Evolutionary conservation across 176 grass and related monocot genomes (phyloP), one percentile per base, ranked within the genome.

Genomic region (Puccinellia tenuiflora): DNA sequence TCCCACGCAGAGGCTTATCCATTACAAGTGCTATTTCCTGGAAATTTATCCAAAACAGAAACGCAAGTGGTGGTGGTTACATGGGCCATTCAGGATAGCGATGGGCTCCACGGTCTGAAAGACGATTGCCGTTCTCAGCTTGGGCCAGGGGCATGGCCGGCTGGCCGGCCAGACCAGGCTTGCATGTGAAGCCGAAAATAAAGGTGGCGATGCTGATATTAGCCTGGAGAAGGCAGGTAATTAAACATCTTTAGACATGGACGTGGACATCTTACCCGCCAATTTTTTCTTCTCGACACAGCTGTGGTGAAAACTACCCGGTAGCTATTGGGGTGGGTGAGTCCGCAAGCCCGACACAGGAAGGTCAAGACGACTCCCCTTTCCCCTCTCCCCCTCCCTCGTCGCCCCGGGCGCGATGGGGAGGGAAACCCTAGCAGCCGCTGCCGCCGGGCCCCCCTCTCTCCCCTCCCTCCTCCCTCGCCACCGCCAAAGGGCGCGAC

Each of bases 261-360:
- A 80, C 81, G 28, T 7, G 11, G 22, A 84, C 81, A 66, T 57
- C 68, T 67, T 47, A 11, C 76, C 22, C 30, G 28, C 11, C 81
- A 40, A 40, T 50, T 34, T 64, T 88, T 72, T 16, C 39, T 28
- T 28, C 24, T 39, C 5, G 24, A 26, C 39, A 51, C 65, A 88
- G 65, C 81, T 84, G 81, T 55, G 1, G 15, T 54, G 86, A 79
- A 73, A 88, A 64, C 53, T 84, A 84, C 86, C 25, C 29, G 8
- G 3, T n/a, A n/a, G n/a, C n/a, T n/a, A n/a, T n/a, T n/a, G n/a
- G n/a, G n/a, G n/a, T n/a, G n/a, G n/a, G n/a, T n/a, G n/a, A n/a
- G n/a, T n/a, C n/a, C n/a, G n/a, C n/a, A n/a, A n/a, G n/a, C n/a
- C n/a, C n/a, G n/a, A n/a, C n/a, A n/a, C n/a, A n/a, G n/a, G n/a